phyloP scores from a whole-genome alignment of 345 rosid genomes.

The Sisymbrium altissimum region DNA sequence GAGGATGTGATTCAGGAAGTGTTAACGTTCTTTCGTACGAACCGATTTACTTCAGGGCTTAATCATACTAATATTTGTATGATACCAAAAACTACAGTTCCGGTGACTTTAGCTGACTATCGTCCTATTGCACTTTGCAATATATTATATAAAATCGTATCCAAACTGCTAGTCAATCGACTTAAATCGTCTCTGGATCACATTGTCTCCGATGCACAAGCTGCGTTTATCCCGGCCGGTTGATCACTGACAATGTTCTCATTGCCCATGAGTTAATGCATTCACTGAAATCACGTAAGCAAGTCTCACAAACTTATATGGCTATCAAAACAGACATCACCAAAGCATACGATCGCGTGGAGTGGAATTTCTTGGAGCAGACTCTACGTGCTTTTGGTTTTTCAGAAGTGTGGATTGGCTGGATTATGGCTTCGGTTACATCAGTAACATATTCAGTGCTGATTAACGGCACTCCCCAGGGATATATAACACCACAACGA shows the following conservation, averaged over 20 bases:
- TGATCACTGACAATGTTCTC: not conserved
- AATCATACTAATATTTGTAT: not conserved
- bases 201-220: not conserved
- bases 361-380: not conserved
- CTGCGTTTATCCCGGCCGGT: not conserved
- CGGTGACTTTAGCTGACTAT: not conserved
- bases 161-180: not conserved
- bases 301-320: not conserved
- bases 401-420: not conserved
- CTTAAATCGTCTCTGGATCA: no score
- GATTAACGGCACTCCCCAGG: not conserved
- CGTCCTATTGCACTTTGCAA: not conserved
- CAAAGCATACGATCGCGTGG: not conserved
- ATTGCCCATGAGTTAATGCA: not conserved
- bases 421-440: not conserved
- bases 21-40: no score
- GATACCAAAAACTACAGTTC: no score
- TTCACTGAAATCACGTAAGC: no score
- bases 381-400: not conserved
- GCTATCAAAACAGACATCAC: not conserved
- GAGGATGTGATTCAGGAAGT: no score
- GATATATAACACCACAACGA: not conserved
- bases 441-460: not conserved
- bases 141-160: no score
- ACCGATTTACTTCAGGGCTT: accelerated